Base-by-base conservation (phyloP, 306 rosid species). In the Lathyrus oleraceus region DNA sequence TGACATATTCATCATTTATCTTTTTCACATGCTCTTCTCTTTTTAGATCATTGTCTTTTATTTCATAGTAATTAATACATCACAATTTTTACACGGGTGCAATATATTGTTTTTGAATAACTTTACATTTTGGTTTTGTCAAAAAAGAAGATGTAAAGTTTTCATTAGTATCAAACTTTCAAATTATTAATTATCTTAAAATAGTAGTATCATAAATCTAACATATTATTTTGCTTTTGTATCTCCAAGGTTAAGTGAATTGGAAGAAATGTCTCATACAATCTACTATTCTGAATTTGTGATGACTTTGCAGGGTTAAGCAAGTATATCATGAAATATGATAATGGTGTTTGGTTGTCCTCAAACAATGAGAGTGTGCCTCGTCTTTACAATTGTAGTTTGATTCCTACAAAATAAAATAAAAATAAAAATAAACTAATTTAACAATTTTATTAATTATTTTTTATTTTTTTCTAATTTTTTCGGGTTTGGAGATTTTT, bases 1-100 rank as follows among this genome's bases (percentile, higher is more conserved):
- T 16, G 61, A 47, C 76, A 78, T 81, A 70, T 53, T 58, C 76
- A 82, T 82, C 83, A 82, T 82, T 44, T 21, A 70, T 73, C 81
- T 53, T 82, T 78, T 78, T 71, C 81, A 71, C 81, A 53, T 47
- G 83, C 75, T 75, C 69, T 49, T 21, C 45, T 35, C 82, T 53
- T 82, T 82, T 78, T 48, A 1, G 39, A 66, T 75, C 61, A 83
- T 82, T 82, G 86, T 75, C 86, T 35, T 35, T 35, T 35, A 58
- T 78, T 61, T 65, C 28, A 12, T 56, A 45, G 82, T 40, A 74
- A 77, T 49, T 63, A 73, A 63, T 48, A 25, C 73, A 62, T 74
- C 76, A 11, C 36, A 53, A 53, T 53, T 73, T 77, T 54, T 70
- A 17, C 69, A 65, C 68, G 61, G 62, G 45, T 44, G 48, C 36